Percentiles rank a stretch among this genome's conserved stretches.
These are phyloP conservation scores for Mimosa bimucronata DNA, from an alignment of 306 rosid genomes.

Conservation along the genomic window DNA sequence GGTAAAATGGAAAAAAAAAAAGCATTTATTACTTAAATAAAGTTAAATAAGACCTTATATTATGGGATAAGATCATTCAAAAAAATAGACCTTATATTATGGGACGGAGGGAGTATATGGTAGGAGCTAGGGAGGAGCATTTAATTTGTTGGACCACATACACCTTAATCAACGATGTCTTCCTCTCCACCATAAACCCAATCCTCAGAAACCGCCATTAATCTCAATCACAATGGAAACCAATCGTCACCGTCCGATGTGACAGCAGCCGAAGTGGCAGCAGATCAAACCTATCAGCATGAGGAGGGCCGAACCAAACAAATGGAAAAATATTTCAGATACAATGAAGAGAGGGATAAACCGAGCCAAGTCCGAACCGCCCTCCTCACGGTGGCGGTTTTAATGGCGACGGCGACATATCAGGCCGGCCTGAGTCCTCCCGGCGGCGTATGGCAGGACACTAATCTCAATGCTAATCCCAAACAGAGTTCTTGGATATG, in stretches of 20 bases:
- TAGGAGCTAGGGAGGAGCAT: not conserved
- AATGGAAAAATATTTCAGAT: not conserved
- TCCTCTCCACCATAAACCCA: not conserved
- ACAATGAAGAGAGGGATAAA: not conserved
- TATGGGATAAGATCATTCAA: no score
- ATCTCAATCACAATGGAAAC: not conserved
- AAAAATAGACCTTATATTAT: no score
- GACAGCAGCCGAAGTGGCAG: not conserved
- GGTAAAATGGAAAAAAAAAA: no score
- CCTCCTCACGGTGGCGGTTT: not conserved
- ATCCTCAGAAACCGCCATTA: not conserved
- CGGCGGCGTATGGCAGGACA: constrained; percentile 1
- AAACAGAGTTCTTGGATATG: not conserved
- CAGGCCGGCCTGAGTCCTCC: constrained; percentile 7
- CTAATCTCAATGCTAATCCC: not conserved
- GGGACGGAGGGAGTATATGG: not conserved
- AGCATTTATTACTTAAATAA: no score
- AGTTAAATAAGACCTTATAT: no score
- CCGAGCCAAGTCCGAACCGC: not conserved
- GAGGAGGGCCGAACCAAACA: not conserved
- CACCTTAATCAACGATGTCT: not conserved
- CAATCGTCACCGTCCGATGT: not conserved
- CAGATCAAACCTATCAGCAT: not conserved
- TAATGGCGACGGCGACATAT: not conserved
- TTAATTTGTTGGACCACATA: not conserved